Evolutionary conservation across 1,284 basidiomycete species (phyloP).

Genomic region (Ganoderma sp.): DNA sequence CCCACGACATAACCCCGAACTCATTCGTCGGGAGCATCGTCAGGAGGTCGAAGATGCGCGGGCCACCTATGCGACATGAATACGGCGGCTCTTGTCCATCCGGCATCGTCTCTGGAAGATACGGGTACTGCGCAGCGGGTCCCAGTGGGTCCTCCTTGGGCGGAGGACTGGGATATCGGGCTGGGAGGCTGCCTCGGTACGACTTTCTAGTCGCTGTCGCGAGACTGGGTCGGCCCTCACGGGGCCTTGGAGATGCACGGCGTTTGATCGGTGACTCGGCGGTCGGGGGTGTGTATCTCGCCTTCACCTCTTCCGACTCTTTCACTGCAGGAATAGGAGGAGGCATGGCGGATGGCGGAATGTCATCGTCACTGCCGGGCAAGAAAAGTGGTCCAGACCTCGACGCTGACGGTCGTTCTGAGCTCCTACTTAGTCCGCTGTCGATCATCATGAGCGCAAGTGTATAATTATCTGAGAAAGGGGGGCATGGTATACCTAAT

Average conservation of each 20-base stretch:
- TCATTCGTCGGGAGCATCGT: conserved; percentile 59
- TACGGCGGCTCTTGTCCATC: conserved; percentile 47
- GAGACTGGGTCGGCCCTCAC: background rate
- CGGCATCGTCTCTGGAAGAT: conserved; percentile 53
- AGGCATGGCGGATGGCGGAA: background rate
- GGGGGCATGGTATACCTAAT: background rate
- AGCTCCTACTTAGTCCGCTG: background rate
- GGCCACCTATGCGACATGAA: conserved; percentile 69
- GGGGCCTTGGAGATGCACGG: background rate
- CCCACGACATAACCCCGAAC: conserved; percentile 70
- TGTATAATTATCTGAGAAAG: background rate
- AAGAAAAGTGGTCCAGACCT: conserved; percentile 13
- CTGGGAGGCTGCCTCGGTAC: conserved; percentile 32
- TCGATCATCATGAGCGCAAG: background rate
- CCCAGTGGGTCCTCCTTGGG: conserved; percentile 53
- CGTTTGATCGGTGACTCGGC: conserved; percentile 6
- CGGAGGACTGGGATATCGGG: conserved; percentile 49
- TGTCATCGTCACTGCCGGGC: conserved; percentile 20
- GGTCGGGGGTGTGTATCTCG: background rate
- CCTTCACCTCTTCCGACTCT: conserved; percentile 14
- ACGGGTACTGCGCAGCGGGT: conserved; percentile 58
- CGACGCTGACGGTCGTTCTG: background rate
- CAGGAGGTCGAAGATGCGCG: conserved; percentile 67
- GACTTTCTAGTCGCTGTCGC: conserved; percentile 8
- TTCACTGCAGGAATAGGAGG: background rate